Base-by-base conservation (phyloP, 495 filamentous ascomycete genomes). In the Trichoderma asperelloides region DNA sequence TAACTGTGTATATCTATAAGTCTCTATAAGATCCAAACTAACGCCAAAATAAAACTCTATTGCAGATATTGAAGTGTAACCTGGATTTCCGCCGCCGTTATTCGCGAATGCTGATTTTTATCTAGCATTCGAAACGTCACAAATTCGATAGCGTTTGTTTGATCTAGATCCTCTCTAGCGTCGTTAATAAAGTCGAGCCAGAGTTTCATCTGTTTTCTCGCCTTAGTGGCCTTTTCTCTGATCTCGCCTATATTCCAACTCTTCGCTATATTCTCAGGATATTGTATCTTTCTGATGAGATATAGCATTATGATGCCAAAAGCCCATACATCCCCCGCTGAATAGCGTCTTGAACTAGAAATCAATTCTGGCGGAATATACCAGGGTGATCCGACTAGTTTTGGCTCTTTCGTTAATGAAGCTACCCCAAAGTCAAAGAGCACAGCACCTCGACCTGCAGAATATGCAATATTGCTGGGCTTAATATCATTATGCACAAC, bases 401-500 rank as follows among this genome's bases (percentile, higher is more conserved):
- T 27, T 0, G 13, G 0, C 9, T 4, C 23, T 30, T 13, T 30
- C 4, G 15, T 30, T 13, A 23, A 23, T 18, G 28, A 37, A 15
- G 62, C 62, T 1, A 39, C 7, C 2, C 28, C 62, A 63, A 63
- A 63, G 25, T 64, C 33, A 28, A 64, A 43, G 11, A 64, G 33
- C 0, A 64, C 30, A 15, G 62, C 33, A 33, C 60, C 60, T 16
- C 30, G 30, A 2, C 6, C 6, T 3, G 12, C 1, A 11, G 30
- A 21, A 41, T 23, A 64, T 1, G 62, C 62, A 40, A 64, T 64
- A 27, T 64, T 64, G 2, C 15, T 18, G 3, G 62, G 62, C 12
- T 41, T 40, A 15, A 64, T 23, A 11, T 64, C 62, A 33, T 64
- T 64, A 21, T 64, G 62, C 15, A 64, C 62, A 21, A 64, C 27